Evolutionary conservation across 768 basidiomycete genomes (phyloP).

Genomic region (Dacryopinax primogenitus): DNA sequence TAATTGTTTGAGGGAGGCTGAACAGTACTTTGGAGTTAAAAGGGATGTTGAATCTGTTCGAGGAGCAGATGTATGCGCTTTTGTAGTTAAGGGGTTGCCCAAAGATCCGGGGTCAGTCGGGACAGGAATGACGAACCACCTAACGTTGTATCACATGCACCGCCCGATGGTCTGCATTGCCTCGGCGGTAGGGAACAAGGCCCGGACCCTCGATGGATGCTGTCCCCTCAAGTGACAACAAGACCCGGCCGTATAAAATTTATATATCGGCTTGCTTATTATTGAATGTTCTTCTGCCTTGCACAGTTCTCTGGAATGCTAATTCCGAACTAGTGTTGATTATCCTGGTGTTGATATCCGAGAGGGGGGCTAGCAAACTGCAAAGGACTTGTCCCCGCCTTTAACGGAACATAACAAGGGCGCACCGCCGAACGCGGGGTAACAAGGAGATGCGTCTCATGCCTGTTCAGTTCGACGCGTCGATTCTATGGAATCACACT

Average conservation of each 20-base stretch:
- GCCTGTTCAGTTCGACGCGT: no score
- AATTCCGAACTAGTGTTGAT: no score
- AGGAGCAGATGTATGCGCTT: not conserved
- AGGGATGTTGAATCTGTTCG: not conserved
- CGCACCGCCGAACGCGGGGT: no score
- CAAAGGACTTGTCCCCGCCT: no score
- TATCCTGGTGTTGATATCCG: no score
- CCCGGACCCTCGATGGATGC: not conserved
- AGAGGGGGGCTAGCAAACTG: no score
- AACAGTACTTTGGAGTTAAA: not conserved
- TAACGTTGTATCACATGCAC: not conserved
- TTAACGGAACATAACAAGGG: no score
- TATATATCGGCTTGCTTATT: not conserved
- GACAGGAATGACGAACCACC: not conserved
- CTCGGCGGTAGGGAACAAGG: not conserved
- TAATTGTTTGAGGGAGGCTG: not conserved
- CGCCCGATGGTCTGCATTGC: not conserved
- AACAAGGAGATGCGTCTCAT: no score
- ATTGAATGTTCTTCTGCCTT: no score
- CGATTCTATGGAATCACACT: no score
- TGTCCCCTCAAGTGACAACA: not conserved
- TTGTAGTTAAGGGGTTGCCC: not conserved
- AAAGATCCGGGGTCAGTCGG: not conserved
- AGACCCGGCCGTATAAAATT: not conserved
- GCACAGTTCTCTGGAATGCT: no score